Conservation (phyloP, 164 flowering plant genomes). For the Vitis vinifera region ASM3070453v1 NC_081809.1:3227001-3227500, state of each 20-base stretch:
- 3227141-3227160: constrained; percentile 45
- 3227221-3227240: constrained; percentile 83
- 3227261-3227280: constrained; percentile 71
- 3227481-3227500: constrained; percentile 57
- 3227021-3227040: constrained; percentile 61
- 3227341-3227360: constrained; percentile 60
- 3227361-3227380: constrained; percentile 64
- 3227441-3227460: constrained; percentile 69
- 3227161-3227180: constrained; percentile 67
- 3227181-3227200: constrained; percentile 79
- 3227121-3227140: constrained; percentile 49
- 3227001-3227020: constrained; percentile 67
- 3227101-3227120: constrained; percentile 53
- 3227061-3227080: constrained; percentile 47
- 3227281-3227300: constrained; percentile 61
- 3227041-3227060: constrained; percentile 62
- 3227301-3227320: constrained; percentile 58
- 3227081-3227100: constrained; percentile 37
- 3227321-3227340: constrained; percentile 78
- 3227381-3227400: constrained; percentile 53
- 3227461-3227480: constrained; percentile 67
- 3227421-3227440: constrained; percentile 74
- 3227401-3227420: constrained; percentile 59
- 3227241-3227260: constrained; percentile 44
- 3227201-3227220: constrained; percentile 95